Evolutionary conservation across 257 asterid species (phyloP), one percentile per base, ranked within the genome.

Genomic region (Mentha longifolia): DNA sequence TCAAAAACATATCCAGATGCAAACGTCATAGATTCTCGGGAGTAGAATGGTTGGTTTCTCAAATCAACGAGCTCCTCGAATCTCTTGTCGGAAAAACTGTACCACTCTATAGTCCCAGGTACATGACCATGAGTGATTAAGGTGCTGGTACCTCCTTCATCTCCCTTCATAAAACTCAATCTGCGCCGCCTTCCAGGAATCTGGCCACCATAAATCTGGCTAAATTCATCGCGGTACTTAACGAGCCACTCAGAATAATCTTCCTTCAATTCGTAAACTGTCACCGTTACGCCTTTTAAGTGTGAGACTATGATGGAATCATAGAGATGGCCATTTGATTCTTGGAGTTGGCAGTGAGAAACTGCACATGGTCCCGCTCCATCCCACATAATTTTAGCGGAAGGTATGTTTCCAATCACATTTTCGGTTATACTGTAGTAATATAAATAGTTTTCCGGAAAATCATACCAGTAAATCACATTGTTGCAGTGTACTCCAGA

Each of bases 401-500:
- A 19, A 49, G 79, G 74, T 19, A 60, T 37, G 10, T 49, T 50
- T 60, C 59, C 71, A 4, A 54, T 14, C 22, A 33, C 19, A 4
- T 51, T 75, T 51, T 68, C 69, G 45, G 22, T 57, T 5, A 63
- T 61, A 10, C 61, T 42, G 12, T 50, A 75, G 12, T 50, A 75
- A 65, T 39, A 60, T 45, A 75, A 10, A 25, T 35, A 37, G 59
- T 2, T 30, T 0, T 3, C 5, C 1, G 28, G 59, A 71, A 31
- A 13, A 35, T 37, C 59, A 17, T 49, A n/a, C 76, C 78, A 73
- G 41, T 68, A 67, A 33, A 77, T 54, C 67, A 19, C 68, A 9
- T 67, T 68, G 33, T 72, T 77, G 57, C 75, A 77, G 60, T 77
- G 69, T 50, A 77, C 75, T 55, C 82, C 82, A 16, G 31, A 13